Evolutionary conservation across 2,329 filamentous ascomycete genomes (phyloP), one percentile per base, ranked within the genome.

Genomic region (Clonostachys rhizophaga): DNA sequence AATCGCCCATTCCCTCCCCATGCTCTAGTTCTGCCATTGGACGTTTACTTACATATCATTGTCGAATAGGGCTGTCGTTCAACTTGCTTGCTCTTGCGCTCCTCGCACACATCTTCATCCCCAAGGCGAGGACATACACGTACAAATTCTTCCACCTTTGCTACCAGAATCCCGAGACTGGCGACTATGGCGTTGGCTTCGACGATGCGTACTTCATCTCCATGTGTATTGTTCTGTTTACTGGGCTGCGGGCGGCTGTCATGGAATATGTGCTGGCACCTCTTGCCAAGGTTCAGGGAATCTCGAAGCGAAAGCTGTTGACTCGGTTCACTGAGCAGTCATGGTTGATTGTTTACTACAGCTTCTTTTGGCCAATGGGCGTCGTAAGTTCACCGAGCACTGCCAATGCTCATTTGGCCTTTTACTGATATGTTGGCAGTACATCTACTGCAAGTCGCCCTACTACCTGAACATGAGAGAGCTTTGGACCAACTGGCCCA

Each of bases 241-340:
- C 90, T 3, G 91, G 88, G 18, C 75, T 96, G 45, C 86, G 94
- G 49, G 91, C 90, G 37, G 83, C 82, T 45, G 75, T 81, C 48
- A 95, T 97, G 82, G 91, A 96, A 63, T 94, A 95, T 70, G 59
- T 95, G 12, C 76, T 97, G 45, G 82, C 83, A 17, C 94, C 92
- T 7, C 68, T 95, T 47, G 91, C 87, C 40, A 83, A 81, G 53
- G 70, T 75, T 43, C 77, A 79, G 52, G 92, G 92, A 35, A 80
- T 96, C 57, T 77, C 78, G 56, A 88, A 86, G 61, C 76, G 75
- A 62, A 96, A 96, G 71, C 82, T 83, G 42, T 72, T 86, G 50
- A 81, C 89, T 43, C 81, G 94, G 49, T 95, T 97, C 69, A 90
- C 90, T 52, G 94, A 99, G 71, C 94, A 99, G 70, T 89, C 86